Evolutionary conservation across 1,284 basidiomycete genomes (phyloP).

Genomic region (Irpex lacteus): DNA sequence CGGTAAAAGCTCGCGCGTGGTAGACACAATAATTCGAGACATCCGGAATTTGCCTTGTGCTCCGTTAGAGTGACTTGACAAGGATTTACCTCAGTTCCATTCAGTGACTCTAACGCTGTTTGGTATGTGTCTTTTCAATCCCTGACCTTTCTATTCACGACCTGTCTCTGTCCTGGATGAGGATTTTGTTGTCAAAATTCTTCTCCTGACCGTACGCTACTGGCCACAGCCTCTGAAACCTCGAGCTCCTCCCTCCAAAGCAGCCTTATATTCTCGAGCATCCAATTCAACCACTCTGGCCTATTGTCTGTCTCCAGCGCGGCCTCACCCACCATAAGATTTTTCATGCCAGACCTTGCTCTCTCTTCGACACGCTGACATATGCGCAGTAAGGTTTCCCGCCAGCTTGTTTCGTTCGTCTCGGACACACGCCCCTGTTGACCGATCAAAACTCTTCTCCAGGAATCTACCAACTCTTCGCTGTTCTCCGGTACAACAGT

Average conservation of each 20-base stretch:
- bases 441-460: slow-evolving; percentile 59
- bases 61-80: too few species aligned
- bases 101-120: too few species aligned
- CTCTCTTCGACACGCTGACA: slow-evolving; percentile 35
- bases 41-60: too few species aligned
- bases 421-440: slow-evolving; percentile 36
- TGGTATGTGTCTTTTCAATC: too few species aligned
- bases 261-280: slow-evolving; percentile 29
- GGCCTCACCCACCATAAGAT: neutral
- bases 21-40: neutral
- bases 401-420: slow-evolving; percentile 46
- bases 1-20: neutral
- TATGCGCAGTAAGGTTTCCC: slow-evolving; percentile 30
- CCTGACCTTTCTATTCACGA: too few species aligned
- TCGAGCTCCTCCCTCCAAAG: slow-evolving; percentile 50
- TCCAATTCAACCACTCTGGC: slow-evolving; percentile 30
- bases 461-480: slow-evolving; percentile 34
- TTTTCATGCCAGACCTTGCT: slow-evolving; percentile 23
- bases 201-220: slow-evolving; percentile 24
- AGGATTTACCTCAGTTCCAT: too few species aligned
- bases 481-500: neutral
- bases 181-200: slow-evolving; percentile 20
- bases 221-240: slow-evolving; percentile 48
- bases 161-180: too few species aligned
- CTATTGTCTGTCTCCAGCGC: neutral